Base-by-base conservation (phyloP, 1,139 yeast species). In the Geotrichum restrictum region DNA sequence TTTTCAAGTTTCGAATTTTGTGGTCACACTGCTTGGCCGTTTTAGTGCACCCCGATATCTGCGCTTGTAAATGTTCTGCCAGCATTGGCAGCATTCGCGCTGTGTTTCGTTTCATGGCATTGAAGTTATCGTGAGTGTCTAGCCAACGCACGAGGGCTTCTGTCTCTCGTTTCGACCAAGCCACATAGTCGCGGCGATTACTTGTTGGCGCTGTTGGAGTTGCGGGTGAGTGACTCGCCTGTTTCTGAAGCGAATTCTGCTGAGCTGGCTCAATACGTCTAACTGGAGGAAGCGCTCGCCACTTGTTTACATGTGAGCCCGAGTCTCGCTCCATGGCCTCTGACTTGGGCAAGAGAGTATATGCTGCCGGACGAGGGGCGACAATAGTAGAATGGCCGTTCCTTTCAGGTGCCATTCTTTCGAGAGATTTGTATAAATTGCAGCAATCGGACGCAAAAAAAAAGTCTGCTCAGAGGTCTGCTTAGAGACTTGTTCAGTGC, bases 21-120 rank as follows among this genome's bases (percentile, higher is more conserved):
- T 53, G 56, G 39, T 53, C 56, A 29, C 56, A 53, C 33, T 53
- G 56, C 22, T 53, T 53, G 13, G 56, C 49, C 8, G 56, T 53
- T 37, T 53, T 53, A n/a, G 49, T 48, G 42, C 56, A 53, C 10
- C 56, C 56, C 10, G 53, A 21, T 10, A 53, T 49, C 8, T 36
- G 37, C 11, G 31, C 34, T 21, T 49, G 51, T 4, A 53, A 38
- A 24, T 50, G 49, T 11, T 49, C 44, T 1, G 56, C 53, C 8
- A 53, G 56, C 45, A 44, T 33, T 8, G 56, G 56, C 11, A 53
- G 46, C 56, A 53, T 53, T 22, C 50, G 34, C 7, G 56, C 52
- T 1, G 56, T 53, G 33, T 51, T 41, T 32, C 56, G 29, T 22
- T 45, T 45, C 53, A 53, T 49, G 11, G 48, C 49, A 19, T 43